A percentile compares a stretch with the other conserved stretches of the same genome.
Conservation (phyloP, 176 grass and related monocot species). For the Oryza meyeriana region DNA sequence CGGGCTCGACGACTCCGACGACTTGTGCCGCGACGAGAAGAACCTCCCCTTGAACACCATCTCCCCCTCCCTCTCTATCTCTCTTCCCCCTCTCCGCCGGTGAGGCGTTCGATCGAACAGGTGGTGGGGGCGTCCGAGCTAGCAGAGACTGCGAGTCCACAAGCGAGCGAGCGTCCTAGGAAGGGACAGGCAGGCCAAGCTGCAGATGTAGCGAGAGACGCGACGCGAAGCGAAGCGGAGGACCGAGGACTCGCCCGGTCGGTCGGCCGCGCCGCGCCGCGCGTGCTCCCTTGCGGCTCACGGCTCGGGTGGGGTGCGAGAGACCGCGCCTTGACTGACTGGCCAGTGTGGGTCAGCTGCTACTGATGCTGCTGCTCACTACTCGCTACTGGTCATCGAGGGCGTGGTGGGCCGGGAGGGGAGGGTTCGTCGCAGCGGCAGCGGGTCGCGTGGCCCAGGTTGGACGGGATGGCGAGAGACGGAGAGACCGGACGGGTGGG, state of each 20-base stretch:
- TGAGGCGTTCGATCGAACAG: slow-evolving; percentile 45
- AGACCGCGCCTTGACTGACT: background rate
- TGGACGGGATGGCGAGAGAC: no score
- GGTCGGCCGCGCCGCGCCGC: no score
- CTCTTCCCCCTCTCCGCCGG: background rate
- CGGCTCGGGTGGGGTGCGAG: slow-evolving; percentile 1
- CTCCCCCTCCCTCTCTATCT: background rate
- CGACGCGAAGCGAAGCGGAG: background rate
- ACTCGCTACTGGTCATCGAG: background rate
- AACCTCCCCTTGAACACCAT: slow-evolving; percentile 99
- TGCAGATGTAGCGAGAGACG: background rate
- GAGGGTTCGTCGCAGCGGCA: background rate
- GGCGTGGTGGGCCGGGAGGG: background rate
- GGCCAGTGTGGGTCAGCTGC: no score
- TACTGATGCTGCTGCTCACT: background rate
- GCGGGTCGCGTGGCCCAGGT: no score
- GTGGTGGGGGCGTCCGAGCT: background rate
- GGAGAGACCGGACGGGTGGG: no score
- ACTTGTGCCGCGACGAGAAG: slow-evolving; percentile 86
- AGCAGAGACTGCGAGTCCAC: slow-evolving; percentile 2
- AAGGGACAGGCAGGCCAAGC: slow-evolving; percentile 29
- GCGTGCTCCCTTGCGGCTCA: background rate
- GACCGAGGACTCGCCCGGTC: no score
- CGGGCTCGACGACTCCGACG: slow-evolving; percentile 70
- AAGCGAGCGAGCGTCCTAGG: background rate